Evolutionary conservation across 2,329 filamentous ascomycete genomes (phyloP).

Genomic region (Teratosphaeria viscida): DNA sequence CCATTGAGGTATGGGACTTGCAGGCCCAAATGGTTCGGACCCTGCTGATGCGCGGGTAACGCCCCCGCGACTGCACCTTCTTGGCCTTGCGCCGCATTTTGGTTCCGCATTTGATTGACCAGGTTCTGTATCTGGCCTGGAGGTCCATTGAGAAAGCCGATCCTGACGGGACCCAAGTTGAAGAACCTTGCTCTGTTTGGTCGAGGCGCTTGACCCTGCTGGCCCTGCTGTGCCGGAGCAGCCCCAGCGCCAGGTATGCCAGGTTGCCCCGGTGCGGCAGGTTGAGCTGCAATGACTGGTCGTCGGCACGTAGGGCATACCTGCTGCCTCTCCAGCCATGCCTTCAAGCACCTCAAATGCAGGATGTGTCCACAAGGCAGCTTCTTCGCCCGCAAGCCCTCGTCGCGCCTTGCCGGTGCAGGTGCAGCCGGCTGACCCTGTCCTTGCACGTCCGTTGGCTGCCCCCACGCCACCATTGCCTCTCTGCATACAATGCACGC

Average conservation of each 20-base stretch:
- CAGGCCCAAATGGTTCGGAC: constrained; percentile 24
- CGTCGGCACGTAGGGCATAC: constrained; percentile 90
- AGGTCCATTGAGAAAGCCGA: constrained; percentile 58
- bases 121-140: constrained; percentile 34
- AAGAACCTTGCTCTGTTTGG: constrained; percentile 41
- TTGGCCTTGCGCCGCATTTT: constrained; percentile 3
- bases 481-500: constrained; percentile 97
- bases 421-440: constrained; percentile 24
- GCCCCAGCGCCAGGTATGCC: constrained; percentile 4
- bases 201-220: constrained; percentile 24
- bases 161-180: constrained; percentile 62
- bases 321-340: constrained; percentile 95
- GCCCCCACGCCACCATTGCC: constrained; percentile 77
- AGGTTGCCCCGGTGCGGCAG: constrained; percentile 1
- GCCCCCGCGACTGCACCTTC: constrained; percentile 14
- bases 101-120: constrained; percentile 21
- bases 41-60: constrained; percentile 16
- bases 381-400: constrained; percentile 84
- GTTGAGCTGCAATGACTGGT: constrained; percentile 45
- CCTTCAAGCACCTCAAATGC: constrained; percentile 87
- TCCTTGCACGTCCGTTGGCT: constrained; percentile 25
- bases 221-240: constrained; percentile 12
- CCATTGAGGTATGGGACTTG: constrained; percentile 13
- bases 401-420: constrained; percentile 47
- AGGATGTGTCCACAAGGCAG: constrained; percentile 92